These are phyloP conservation scores for Oxytropis ochrocephala DNA, from an alignment of 306 rosid species.

Conservation along the genomic window DNA sequence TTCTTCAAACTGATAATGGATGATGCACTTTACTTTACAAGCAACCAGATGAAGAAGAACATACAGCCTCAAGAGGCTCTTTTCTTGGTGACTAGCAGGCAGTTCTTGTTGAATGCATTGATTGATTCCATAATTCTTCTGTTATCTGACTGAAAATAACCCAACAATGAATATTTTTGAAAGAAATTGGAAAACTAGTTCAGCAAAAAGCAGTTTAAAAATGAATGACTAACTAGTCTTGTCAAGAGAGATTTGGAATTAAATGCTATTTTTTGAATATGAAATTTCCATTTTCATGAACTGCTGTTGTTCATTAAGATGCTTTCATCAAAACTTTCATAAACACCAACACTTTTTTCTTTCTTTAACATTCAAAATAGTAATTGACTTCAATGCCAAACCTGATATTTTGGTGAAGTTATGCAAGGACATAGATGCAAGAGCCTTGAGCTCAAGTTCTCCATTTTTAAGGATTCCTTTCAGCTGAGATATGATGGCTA, in stretches of 20 bases:
- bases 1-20: neutral
- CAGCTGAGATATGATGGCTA: constrained; percentile 40
- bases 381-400: constrained; percentile 7
- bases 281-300: no score
- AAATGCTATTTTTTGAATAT: no score
- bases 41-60: neutral
- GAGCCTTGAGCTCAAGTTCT: constrained; percentile 51
- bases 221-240: neutral
- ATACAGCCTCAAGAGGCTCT: no score
- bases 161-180: no score
- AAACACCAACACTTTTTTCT: no score
- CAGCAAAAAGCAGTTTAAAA: neutral
- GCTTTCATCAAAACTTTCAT: no score
- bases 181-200: neutral
- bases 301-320: no score
- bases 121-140: no score
- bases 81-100: no score
- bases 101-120: no score
- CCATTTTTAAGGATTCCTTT: constrained; percentile 41
- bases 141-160: no score
- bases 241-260: neutral
- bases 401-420: constrained; percentile 79
- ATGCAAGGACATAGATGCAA: constrained; percentile 65
- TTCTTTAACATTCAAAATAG: no score
- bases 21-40: constrained; percentile 53